phyloP scores from a whole-genome alignment of 2,329 filamentous ascomycete genomes.

The Rutstroemia sp. region DNA sequence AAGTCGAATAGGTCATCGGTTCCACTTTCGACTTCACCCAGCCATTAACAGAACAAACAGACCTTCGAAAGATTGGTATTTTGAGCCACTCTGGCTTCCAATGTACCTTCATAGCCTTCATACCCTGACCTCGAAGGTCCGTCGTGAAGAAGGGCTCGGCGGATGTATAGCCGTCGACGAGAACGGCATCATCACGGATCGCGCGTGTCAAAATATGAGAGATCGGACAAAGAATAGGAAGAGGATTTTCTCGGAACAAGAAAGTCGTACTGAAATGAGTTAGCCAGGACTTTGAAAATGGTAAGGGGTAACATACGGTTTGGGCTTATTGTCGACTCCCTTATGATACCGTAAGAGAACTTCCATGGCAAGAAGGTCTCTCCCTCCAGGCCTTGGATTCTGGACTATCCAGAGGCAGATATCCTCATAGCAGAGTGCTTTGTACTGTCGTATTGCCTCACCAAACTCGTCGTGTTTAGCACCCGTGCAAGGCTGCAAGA shows the following conservation, averaged over 20 bases:
- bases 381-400: constrained; percentile 15
- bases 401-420: constrained; percentile 19
- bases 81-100: constrained; percentile 19
- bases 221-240: constrained; percentile 21
- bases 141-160: constrained; percentile 18
- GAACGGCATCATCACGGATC: constrained; percentile 16
- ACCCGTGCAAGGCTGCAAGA: neutral
- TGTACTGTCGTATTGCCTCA: constrained; percentile 12
- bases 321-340: constrained; percentile 22
- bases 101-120: constrained; percentile 17
- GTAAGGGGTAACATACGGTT: constrained; percentile 14
- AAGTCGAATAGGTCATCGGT: constrained; percentile 13
- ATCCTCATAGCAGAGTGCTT: constrained; percentile 20
- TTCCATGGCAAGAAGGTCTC: constrained; percentile 21
- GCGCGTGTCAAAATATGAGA: constrained; percentile 15
- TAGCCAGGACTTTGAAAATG: constrained; percentile 11
- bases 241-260: constrained; percentile 16
- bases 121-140: constrained; percentile 8
- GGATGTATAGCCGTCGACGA: constrained; percentile 15
- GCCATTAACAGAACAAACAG: constrained; percentile 2
- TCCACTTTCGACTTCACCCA: constrained; percentile 19
- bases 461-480: constrained; percentile 1
- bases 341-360: constrained; percentile 19
- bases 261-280: constrained; percentile 19
- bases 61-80: constrained; percentile 16